Conservation (phyloP, 768 basidiomycete genomes). For the Pleurotus citrinopileatus region DNA sequence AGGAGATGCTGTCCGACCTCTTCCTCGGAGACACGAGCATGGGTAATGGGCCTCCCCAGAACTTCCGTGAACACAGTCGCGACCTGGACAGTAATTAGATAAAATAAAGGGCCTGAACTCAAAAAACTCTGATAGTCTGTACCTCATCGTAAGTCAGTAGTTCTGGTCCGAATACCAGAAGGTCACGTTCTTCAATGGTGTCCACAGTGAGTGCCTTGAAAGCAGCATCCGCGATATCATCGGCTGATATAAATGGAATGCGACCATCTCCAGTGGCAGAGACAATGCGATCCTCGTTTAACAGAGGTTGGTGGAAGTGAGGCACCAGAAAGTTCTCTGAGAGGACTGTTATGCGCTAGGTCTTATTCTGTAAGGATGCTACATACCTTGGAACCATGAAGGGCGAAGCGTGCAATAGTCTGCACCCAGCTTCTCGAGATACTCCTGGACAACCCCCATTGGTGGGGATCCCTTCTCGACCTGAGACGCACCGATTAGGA, state of each 20-base stretch:
- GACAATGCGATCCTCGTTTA: constrained; percentile 24
- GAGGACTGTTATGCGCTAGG: too few relatives aligned
- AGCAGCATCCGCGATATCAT: constrained; percentile 31
- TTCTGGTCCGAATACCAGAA: constrained; percentile 30
- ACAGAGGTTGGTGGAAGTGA: constrained; percentile 15
- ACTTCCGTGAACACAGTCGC: constrained; percentile 21
- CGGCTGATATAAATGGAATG: constrained; percentile 25
- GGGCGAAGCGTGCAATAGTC: constrained; percentile 33
- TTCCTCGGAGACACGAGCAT: constrained; percentile 18
- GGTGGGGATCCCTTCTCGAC: constrained; percentile 20
- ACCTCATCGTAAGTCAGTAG: constrained; percentile 29
- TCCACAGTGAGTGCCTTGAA: constrained; percentile 24
- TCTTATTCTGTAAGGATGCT: background rate
- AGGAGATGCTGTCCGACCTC: background rate
- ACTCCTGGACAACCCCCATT: constrained; percentile 31
- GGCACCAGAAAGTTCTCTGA: constrained; percentile 28
- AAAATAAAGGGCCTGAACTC: too few relatives aligned
- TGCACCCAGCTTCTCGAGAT: constrained; percentile 26
- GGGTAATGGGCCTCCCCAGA: constrained; percentile 26
- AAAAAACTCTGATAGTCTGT: background rate
- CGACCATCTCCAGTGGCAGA: constrained; percentile 25
- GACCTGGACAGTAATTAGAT: constrained; percentile 18
- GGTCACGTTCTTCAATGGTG: constrained; percentile 23
- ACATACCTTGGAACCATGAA: constrained; percentile 35
- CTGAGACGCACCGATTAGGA: constrained; percentile 24